phyloP scores from a whole-genome alignment of 208 protist species.

The Acanthamoeba divionensis region DNA sequence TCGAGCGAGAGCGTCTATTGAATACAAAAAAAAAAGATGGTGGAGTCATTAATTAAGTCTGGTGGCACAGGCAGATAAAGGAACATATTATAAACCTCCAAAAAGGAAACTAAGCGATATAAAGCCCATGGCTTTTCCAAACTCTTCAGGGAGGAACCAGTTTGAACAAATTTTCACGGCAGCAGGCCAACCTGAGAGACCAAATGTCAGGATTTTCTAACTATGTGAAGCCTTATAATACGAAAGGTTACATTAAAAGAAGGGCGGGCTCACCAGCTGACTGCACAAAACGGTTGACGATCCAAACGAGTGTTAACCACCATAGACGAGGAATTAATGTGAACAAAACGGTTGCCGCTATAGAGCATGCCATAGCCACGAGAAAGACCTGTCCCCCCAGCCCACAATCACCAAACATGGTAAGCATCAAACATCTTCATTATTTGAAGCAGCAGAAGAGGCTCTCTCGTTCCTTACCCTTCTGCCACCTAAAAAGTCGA shows the following conservation, averaged over 20 bases:
- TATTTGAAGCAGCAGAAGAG: background rate
- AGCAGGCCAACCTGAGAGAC: slow-evolving; percentile 38
- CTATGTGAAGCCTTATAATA: too few relatives aligned
- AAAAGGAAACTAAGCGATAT: slow-evolving; percentile 46
- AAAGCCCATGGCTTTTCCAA: slow-evolving; percentile 40
- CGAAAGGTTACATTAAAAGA: too few relatives aligned
- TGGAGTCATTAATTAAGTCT: too few relatives aligned
- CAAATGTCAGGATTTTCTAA: too few relatives aligned
- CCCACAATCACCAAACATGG: too few relatives aligned
- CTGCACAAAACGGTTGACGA: slow-evolving; percentile 24
- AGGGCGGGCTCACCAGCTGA: background rate
- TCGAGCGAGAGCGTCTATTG: background rate
- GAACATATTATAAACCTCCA: background rate
- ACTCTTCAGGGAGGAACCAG: background rate
- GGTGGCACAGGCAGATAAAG: too few relatives aligned
- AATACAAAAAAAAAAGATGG: background rate
- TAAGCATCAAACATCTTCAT: too few relatives aligned
- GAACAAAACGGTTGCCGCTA: background rate
- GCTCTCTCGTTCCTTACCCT: background rate
- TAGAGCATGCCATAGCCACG: background rate
- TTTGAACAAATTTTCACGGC: background rate
- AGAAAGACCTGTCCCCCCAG: too few relatives aligned
- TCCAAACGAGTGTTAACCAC: slow-evolving; percentile 20
- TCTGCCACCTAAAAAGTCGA: background rate
- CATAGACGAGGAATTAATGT: background rate